Conservation (phyloP, 257 asterid genomes). For the Gynochthodes officinalis region DNA sequence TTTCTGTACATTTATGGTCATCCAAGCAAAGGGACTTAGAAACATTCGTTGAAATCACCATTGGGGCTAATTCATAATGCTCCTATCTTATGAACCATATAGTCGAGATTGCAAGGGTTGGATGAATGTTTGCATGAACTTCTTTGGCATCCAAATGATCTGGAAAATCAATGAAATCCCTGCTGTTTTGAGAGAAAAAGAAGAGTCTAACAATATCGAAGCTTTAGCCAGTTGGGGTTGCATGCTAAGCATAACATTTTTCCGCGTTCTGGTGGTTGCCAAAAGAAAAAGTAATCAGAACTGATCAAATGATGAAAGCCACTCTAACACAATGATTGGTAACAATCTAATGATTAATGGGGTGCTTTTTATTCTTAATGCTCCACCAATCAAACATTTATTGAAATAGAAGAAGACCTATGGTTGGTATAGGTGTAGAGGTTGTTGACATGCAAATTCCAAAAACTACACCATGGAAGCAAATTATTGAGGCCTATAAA, state of each 20-base stretch:
- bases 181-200: too few relatives aligned
- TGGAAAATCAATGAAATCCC: too few relatives aligned
- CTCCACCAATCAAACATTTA: background rate
- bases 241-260: background rate
- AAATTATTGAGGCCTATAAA: background rate
- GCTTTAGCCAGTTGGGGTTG: background rate
- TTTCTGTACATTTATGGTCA: too few relatives aligned
- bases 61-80: too few relatives aligned
- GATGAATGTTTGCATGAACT: too few relatives aligned
- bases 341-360: conserved; percentile 8
- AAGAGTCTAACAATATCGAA: too few relatives aligned
- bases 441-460: background rate
- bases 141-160: too few relatives aligned
- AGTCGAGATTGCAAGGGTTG: too few relatives aligned
- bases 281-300: background rate
- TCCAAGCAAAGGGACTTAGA: too few relatives aligned
- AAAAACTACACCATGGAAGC: background rate
- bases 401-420: background rate
- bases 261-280: conserved; percentile 15
- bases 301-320: background rate
- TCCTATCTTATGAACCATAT: too few relatives aligned
- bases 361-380: background rate
- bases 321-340: conserved; percentile 10
- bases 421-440: background rate
- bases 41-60: too few relatives aligned